A percentile compares a stretch with the other conserved stretches of the same genome.
These are phyloP conservation scores for Candida rishiriensis DNA, from an alignment of 805 yeast genomes.

Conservation along the genomic window DNA sequence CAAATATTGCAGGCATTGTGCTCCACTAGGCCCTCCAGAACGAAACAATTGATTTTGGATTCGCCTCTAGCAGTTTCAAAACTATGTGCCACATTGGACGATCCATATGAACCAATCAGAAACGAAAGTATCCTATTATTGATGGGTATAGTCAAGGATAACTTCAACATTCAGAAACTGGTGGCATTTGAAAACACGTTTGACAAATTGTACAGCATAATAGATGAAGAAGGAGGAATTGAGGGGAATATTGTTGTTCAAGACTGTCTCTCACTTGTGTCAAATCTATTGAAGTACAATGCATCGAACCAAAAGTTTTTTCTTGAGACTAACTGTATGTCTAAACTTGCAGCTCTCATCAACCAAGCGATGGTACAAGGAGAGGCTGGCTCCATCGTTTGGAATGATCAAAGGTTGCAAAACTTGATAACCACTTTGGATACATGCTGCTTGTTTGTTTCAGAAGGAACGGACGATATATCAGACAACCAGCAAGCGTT, in stretches of 20 bases:
- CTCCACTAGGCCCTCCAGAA: slow-evolving; percentile 65
- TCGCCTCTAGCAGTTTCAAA: slow-evolving; percentile 79
- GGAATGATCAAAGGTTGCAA: slow-evolving; percentile 73
- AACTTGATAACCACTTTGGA: slow-evolving; percentile 67
- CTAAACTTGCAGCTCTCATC: slow-evolving; percentile 57
- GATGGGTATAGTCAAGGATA: slow-evolving; percentile 75
- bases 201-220: slow-evolving; percentile 72
- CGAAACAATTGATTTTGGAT: slow-evolving; percentile 68
- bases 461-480: slow-evolving; percentile 67
- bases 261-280: slow-evolving; percentile 75
- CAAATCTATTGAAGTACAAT: slow-evolving; percentile 72
- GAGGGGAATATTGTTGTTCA: slow-evolving; percentile 87
- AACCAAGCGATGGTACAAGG: slow-evolving; percentile 52
- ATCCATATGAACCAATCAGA: slow-evolving; percentile 76
- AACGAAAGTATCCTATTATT: slow-evolving; percentile 84
- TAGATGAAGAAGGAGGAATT: slow-evolving; percentile 83
- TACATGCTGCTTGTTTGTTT: slow-evolving; percentile 66
- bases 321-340: slow-evolving; percentile 76
- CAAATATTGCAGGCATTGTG: slow-evolving; percentile 83
- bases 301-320: slow-evolving; percentile 88
- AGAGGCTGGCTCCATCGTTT: slow-evolving; percentile 43
- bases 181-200: slow-evolving; percentile 95
- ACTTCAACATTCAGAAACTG: slow-evolving; percentile 81
- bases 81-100: slow-evolving; percentile 58
- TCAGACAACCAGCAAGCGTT: slow-evolving; percentile 56